Conservation (phyloP, 2,329 filamentous ascomycete species). For the Nakataea oryzae region DNA sequence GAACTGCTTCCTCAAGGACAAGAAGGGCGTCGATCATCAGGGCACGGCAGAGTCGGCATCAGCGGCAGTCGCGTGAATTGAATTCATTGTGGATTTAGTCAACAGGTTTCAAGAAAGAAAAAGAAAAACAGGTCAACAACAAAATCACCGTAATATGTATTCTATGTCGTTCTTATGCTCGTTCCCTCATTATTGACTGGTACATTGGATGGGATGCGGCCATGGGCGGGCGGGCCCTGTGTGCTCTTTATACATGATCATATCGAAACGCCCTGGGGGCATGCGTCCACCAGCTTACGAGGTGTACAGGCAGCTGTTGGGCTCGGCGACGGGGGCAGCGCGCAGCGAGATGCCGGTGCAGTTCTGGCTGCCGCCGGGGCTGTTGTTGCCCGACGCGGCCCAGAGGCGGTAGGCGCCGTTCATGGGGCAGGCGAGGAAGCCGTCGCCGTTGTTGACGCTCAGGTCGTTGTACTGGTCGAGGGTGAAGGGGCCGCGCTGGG, state of each 20-base stretch:
- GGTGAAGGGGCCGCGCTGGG: conserved; percentile 35
- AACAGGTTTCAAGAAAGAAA: too few relatives aligned
- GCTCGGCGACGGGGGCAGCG: conserved; percentile 15
- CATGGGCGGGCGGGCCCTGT: neutral
- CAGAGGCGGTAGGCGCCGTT: conserved; percentile 31
- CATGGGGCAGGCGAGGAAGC: conserved; percentile 43
- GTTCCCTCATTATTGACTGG: neutral
- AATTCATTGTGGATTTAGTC: too few relatives aligned
- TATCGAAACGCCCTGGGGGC: too few relatives aligned
- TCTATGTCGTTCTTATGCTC: neutral
- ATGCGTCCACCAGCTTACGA: neutral
- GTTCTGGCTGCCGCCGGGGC: conserved; percentile 23
- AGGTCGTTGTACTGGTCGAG: conserved; percentile 32
- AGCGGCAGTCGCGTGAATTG: neutral
- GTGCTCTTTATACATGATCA: neutral
- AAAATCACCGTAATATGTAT: neutral
- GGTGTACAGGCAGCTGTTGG: conserved; percentile 9
- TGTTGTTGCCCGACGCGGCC: conserved; percentile 17
- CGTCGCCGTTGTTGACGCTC: conserved; percentile 25
- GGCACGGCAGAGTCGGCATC: too few relatives aligned
- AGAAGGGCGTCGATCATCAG: neutral
- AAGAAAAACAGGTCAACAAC: too few relatives aligned
- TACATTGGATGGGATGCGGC: too few relatives aligned
- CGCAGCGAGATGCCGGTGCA: conserved; percentile 25
- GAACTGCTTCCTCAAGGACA: conserved; percentile 2